These are phyloP conservation scores for Lepidium didymum DNA, from an alignment of 345 rosid species.

Conservation along the genomic window DNA sequence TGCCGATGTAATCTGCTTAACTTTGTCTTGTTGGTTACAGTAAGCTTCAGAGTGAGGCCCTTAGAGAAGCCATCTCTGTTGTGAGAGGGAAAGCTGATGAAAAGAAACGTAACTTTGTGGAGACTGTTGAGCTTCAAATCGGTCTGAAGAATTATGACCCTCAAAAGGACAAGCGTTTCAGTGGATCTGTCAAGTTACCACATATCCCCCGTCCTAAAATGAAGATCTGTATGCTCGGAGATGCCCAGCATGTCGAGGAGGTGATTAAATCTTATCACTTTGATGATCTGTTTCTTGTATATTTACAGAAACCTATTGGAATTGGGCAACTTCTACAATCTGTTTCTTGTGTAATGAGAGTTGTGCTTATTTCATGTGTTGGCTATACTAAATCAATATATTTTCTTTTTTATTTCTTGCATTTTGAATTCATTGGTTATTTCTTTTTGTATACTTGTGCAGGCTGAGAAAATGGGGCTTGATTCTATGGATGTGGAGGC, in stretches of 20 bases:
- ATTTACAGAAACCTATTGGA: not conserved
- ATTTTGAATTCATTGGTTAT: not conserved
- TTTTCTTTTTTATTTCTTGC: not conserved
- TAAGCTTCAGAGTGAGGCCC: conserved; percentile 64
- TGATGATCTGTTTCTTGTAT: not conserved
- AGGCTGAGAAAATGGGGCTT: conserved; percentile 57
- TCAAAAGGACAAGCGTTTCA: conserved; percentile 84
- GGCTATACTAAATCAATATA: not conserved
- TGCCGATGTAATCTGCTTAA: not conserved
- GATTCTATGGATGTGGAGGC: conserved; percentile 58
- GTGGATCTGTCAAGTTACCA: conserved; percentile 73
- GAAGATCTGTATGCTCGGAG: conserved; percentile 87
- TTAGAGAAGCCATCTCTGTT: conserved; percentile 54
- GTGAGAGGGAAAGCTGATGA: conserved; percentile 36
- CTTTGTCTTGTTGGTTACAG: conserved; percentile 16
- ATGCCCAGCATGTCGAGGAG: conserved; percentile 87
- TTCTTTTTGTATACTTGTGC: not conserved
- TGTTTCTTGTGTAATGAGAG: not conserved
- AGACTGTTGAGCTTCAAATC: conserved; percentile 77
- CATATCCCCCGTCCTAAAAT: conserved; percentile 79
- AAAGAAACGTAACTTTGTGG: conserved; percentile 57
- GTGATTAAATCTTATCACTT: conserved; percentile 20
- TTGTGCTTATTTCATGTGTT: not conserved
- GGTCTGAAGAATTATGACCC: conserved; percentile 80
- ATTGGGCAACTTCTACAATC: not conserved